Evolutionary conservation across 108 stramenopile genomes (phyloP).

Genomic region (Epipyxis sp.): DNA sequence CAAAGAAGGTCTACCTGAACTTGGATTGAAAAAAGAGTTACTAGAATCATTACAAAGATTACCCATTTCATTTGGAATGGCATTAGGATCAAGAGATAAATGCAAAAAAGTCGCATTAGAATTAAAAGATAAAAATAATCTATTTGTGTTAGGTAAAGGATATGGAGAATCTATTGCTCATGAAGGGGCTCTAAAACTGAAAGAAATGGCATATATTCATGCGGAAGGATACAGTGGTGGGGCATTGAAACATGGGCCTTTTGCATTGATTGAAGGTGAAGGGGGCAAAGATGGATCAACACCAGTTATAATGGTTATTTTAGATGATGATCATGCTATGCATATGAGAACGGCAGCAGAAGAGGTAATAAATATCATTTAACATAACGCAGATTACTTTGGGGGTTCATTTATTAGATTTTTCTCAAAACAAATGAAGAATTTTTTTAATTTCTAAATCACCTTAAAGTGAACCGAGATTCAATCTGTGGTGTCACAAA

Average conservation of each 20-base stretch:
- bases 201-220: slow-evolving; percentile 98
- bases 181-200: slow-evolving; percentile 98
- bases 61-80: slow-evolving; percentile 96
- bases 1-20: slow-evolving; percentile 59
- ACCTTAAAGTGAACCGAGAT: no score
- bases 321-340: slow-evolving; percentile 93
- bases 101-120: slow-evolving; percentile 72
- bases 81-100: slow-evolving; percentile 75
- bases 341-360: slow-evolving; percentile 65
- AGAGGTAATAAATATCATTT: slow-evolving; percentile 1
- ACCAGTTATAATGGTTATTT: slow-evolving; percentile 94
- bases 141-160: slow-evolving; percentile 93
- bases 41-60: slow-evolving; percentile 89
- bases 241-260: slow-evolving; percentile 98
- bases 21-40: slow-evolving; percentile 57
- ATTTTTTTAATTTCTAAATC: neutral
- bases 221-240: slow-evolving; percentile 98
- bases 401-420: neutral
- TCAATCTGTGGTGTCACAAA: no score
- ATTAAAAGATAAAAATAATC: slow-evolving; percentile 82
- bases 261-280: slow-evolving; percentile 84
- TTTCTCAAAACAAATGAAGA: slow-evolving; percentile 35
- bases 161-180: slow-evolving; percentile 82
- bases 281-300: slow-evolving; percentile 90
- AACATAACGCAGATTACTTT: neutral